These are phyloP conservation scores for Cercospora sp. DNA, from an alignment of 2,329 filamentous ascomycete genomes.

Conservation along the genomic window DNA sequence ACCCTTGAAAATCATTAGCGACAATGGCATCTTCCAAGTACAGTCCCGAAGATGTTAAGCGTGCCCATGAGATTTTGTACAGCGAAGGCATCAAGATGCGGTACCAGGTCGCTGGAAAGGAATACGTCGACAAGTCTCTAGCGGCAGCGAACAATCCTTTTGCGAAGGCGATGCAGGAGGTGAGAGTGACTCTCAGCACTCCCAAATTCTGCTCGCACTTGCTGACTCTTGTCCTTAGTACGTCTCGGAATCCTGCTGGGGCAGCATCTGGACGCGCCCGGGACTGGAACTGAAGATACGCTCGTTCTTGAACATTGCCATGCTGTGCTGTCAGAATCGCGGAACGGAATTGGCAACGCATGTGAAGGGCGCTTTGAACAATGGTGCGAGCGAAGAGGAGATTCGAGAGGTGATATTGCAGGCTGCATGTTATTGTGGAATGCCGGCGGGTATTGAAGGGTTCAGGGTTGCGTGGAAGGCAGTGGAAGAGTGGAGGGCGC, in stretches of 20 bases:
- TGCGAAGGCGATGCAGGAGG: constrained; percentile 60
- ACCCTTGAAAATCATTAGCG: not conserved
- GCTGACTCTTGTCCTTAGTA: constrained; percentile 27
- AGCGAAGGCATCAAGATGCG: constrained; percentile 62
- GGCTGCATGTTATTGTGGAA: constrained; percentile 55
- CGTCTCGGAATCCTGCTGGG: constrained; percentile 66
- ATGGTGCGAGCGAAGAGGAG: constrained; percentile 62
- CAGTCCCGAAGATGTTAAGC: constrained; percentile 35
- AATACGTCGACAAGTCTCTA: constrained; percentile 60
- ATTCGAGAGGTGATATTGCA: constrained; percentile 60
- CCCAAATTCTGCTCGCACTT: no score
- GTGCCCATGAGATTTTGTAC: constrained; percentile 57
- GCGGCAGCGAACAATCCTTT: constrained; percentile 60
- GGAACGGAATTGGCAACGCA: constrained; percentile 61
- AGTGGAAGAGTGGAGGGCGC: constrained; percentile 51
- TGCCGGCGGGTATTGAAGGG: constrained; percentile 56
- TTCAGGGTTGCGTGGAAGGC: constrained; percentile 55
- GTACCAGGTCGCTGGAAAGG: constrained; percentile 60
- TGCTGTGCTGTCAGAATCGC: constrained; percentile 63
- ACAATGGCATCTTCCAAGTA: constrained; percentile 28
- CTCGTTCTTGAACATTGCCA: constrained; percentile 63
- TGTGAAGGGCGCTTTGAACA: constrained; percentile 62
- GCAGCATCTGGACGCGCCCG: constrained; percentile 62
- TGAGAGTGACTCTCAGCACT: no score
- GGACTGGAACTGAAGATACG: constrained; percentile 63